Evolutionary conservation across 2,329 filamentous ascomycete genomes (phyloP).

Genomic region (Cladosporium cucumerinum): DNA sequence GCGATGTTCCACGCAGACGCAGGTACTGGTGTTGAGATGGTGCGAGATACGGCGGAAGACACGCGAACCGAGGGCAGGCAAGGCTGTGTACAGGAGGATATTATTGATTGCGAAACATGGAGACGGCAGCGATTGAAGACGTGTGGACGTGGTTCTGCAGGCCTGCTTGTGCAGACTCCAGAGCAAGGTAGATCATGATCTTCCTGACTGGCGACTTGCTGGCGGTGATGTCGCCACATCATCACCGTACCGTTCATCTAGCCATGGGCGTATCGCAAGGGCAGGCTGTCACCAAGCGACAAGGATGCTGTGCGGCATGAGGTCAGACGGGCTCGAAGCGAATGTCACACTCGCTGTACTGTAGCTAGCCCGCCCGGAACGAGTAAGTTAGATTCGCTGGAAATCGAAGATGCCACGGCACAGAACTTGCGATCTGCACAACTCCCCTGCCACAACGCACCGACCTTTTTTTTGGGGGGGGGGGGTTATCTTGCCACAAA

Average conservation of each 20-base stretch:
- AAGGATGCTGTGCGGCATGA: slow-evolving; percentile 12
- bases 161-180: neutral
- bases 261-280: slow-evolving; percentile 5
- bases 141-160: neutral
- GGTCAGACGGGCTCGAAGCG: slow-evolving; percentile 9
- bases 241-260: slow-evolving; percentile 8
- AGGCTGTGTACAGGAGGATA: slow-evolving; percentile 3
- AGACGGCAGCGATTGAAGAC: neutral
- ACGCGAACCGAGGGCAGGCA: slow-evolving; percentile 5
- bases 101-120: slow-evolving; percentile 9
- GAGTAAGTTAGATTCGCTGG: neutral
- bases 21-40: slow-evolving; percentile 9
- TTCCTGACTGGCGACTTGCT: neutral
- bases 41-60: slow-evolving; percentile 5
- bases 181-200: slow-evolving; percentile 1
- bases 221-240: slow-evolving; percentile 12
- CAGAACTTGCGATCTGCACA: slow-evolving; percentile 6
- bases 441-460: neutral
- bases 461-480: too few relatives aligned
- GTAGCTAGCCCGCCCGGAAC: slow-evolving; percentile 1
- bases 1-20: neutral
- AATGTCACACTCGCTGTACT: neutral
- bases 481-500: neutral
- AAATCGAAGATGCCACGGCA: slow-evolving; percentile 10
- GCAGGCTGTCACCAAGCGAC: slow-evolving; percentile 3